Evolutionary conservation across 768 basidiomycete genomes (phyloP), one percentile per base, ranked within the genome.

Genomic region (Boletus subparvulus): DNA sequence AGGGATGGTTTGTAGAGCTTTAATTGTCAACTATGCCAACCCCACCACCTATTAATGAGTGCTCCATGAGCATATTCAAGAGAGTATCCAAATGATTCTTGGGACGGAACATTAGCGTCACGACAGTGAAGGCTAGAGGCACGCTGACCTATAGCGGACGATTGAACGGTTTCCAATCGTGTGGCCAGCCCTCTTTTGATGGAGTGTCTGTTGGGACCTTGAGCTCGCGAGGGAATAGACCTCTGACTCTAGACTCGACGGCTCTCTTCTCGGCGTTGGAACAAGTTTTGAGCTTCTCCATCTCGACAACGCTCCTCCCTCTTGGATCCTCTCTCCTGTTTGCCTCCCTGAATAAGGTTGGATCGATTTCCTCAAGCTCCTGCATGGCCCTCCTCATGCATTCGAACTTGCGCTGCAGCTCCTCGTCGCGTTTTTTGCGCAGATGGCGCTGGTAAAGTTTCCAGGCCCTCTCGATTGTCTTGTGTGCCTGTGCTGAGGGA

Each of bases 381-480:
- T 90, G 86, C 89, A 97, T 94, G 16, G 95, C 95, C 62, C 74
- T 74, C 69, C 77, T 76, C 94, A 97, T 94, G 64, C 83, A 81
- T 53, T 84, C 80, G 65, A 87, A 94, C 72, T 95, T 95, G 72
- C 86, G 80, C 55, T 77, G 75, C 59, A 91, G 69, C 66, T 92
- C 89, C 36, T 78, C 83, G 30, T 86, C 81, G 44, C 89, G 80
- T 59, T 79, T 76, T 66, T 88, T 83, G 41, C 94, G 83, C 39
- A 86, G 57, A 65, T 90, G 86, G 32, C 94, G 82, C 61, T 83
- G 80, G 74, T 92, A 85, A 12, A 98, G 80, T 50, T 86, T 76
- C 90, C 90, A 98, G 4, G 94, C 94, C 33, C 94, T 84, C 61
- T 92, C 88, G 51, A 97, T 94, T 3, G 93, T 97, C 60, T 93